These are phyloP conservation scores for Monilinia laxa DNA, from an alignment of 2,329 filamentous ascomycete genomes.

Conservation along the genomic window DNA sequence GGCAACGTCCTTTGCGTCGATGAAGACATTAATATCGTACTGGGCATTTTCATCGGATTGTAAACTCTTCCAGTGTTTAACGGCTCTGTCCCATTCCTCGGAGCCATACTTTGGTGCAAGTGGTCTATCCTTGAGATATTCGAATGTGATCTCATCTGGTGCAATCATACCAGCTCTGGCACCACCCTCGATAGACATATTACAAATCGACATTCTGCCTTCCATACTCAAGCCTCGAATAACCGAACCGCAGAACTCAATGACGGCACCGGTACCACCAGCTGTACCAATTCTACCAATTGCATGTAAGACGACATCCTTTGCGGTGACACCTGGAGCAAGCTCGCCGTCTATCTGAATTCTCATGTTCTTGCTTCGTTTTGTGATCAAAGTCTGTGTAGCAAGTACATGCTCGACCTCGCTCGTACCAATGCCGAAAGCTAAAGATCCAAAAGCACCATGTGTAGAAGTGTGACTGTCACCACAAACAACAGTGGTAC, in stretches of 20 bases:
- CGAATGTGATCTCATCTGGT: conserved; percentile 89
- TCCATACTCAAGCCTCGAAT: conserved; percentile 91
- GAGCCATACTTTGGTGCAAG: conserved; percentile 79
- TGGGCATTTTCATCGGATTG: conserved; percentile 84
- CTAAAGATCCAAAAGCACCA: conserved; percentile 90
- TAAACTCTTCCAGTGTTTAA: conserved; percentile 83
- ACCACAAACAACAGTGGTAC: conserved; percentile 94
- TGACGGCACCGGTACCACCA: conserved; percentile 89
- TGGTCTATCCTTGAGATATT: conserved; percentile 89
- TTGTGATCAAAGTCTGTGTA: conserved; percentile 92
- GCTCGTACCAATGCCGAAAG: conserved; percentile 95
- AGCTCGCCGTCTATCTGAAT: conserved; percentile 92
- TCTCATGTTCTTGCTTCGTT: conserved; percentile 97
- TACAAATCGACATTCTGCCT: conserved; percentile 98
- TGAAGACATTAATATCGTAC: conserved; percentile 85
- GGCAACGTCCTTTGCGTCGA: conserved; percentile 88
- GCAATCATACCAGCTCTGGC: conserved; percentile 96
- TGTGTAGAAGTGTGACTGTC: conserved; percentile 98
- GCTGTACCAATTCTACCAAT: conserved; percentile 95
- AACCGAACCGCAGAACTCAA: conserved; percentile 95
- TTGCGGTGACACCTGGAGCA: conserved; percentile 87
- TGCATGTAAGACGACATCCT: conserved; percentile 89
- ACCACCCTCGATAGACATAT: conserved; percentile 98
- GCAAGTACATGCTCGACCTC: conserved; percentile 98
- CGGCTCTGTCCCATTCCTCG: conserved; percentile 84